A percentile compares a stretch with the other conserved stretches of the same genome.
Conservation (phyloP, 2,329 filamentous ascomycete genomes). For the Lachnellula cervina region DNA sequence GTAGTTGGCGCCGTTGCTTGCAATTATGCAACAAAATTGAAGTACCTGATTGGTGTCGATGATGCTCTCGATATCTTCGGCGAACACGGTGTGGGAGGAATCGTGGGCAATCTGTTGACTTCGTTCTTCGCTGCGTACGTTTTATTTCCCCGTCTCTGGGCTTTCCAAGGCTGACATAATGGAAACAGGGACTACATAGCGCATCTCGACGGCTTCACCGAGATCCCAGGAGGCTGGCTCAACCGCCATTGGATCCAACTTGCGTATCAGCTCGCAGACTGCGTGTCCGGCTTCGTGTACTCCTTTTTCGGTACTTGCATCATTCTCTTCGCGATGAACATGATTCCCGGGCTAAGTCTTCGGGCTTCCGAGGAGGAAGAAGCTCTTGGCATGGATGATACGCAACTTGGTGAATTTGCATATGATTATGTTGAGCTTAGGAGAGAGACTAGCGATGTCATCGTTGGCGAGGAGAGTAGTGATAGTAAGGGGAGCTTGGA, state of each 20-base stretch:
- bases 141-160: neutral
- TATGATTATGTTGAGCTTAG: conserved; percentile 81
- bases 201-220: conserved; percentile 64
- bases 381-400: conserved; percentile 79
- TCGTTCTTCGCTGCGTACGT: conserved; percentile 65
- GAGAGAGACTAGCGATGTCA: neutral
- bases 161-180: neutral
- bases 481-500: neutral
- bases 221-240: conserved; percentile 73
- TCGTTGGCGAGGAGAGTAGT: neutral
- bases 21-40: conserved; percentile 89
- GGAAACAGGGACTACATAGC: conserved; percentile 64
- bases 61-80: conserved; percentile 88
- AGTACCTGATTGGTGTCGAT: conserved; percentile 75
- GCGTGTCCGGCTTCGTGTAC: conserved; percentile 68
- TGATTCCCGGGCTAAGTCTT: conserved; percentile 70
- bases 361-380: conserved; percentile 74
- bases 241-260: conserved; percentile 81
- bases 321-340: conserved; percentile 76
- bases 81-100: conserved; percentile 71
- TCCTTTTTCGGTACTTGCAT: conserved; percentile 73
- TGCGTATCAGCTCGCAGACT: conserved; percentile 79
- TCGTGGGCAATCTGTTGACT: conserved; percentile 75
- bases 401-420: conserved; percentile 90
- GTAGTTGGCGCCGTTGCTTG: conserved; percentile 70